Conservation (phyloP, 176 grass and related monocot genomes). For the Themeda triandra region DNA sequence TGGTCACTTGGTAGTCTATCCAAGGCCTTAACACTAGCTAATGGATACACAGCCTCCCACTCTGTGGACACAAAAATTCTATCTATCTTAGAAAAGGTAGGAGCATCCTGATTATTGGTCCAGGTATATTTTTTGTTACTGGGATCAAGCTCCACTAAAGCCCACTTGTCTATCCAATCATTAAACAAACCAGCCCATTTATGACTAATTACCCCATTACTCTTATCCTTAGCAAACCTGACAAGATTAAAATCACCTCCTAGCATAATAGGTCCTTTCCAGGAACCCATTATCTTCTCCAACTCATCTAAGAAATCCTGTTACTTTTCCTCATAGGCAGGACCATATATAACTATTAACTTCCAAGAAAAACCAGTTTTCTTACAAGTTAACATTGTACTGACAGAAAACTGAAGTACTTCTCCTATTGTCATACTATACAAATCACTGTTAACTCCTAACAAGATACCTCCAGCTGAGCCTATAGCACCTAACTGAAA, state of each 20-base stretch:
- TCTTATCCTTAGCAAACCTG: rapidly evolving
- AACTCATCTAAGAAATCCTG: neutral
- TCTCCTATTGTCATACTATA: too few species aligned
- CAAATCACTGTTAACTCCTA: rapidly evolving
- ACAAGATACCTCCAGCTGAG: too few species aligned
- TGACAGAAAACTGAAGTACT: neutral
- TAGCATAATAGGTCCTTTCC: rapidly evolving
- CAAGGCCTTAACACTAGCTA: neutral
- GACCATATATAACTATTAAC: neutral
- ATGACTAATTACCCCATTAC: neutral
- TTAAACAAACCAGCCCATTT: neutral
- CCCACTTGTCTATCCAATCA: neutral
- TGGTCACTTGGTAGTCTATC: neutral
- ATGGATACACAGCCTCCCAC: neutral
- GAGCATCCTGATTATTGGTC: neutral
- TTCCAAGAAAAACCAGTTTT: neutral
- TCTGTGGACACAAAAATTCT: rapidly evolving
- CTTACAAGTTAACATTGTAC: neutral
- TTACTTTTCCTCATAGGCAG: neutral
- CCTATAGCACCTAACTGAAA: too few species aligned
- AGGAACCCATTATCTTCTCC: rapidly evolving
- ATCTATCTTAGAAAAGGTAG: neutral
- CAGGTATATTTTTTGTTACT: neutral
- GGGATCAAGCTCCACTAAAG: rapidly evolving
- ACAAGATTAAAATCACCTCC: neutral